These are phyloP conservation scores for Candida dendrica DNA, from an alignment of 805 yeast species.

Conservation along the genomic window DNA sequence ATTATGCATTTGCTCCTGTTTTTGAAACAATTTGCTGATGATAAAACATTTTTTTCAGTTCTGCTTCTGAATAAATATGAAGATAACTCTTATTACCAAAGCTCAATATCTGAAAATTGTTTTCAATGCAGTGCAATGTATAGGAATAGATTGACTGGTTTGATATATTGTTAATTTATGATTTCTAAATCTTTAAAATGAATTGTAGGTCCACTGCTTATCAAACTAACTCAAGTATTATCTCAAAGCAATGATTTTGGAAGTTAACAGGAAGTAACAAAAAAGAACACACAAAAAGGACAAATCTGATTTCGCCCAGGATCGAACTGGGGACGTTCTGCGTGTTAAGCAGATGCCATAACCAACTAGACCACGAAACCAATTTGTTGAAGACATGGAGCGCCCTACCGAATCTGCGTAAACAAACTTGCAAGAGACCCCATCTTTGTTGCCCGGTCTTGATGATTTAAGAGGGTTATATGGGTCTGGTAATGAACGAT, in stretches of 20 bases:
- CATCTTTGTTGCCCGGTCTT: too few species aligned
- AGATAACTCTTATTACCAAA: slow-evolving; percentile 68
- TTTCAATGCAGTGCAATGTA: neutral
- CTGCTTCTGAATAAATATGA: slow-evolving; percentile 93
- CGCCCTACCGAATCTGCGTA: too few species aligned
- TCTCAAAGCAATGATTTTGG: too few species aligned
- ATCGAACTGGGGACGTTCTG: slow-evolving; percentile 99
- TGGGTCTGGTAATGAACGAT: too few species aligned
- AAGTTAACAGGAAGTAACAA: too few species aligned
- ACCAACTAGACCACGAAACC: slow-evolving; percentile 99
- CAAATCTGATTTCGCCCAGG: slow-evolving; percentile 94
- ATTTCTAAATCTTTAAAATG: too few species aligned
- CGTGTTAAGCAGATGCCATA: slow-evolving; percentile 99
- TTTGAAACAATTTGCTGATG: slow-evolving; percentile 43
- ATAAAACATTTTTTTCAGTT: slow-evolving; percentile 68
- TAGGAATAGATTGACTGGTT: neutral
- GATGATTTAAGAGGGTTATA: too few species aligned
- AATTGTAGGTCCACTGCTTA: too few species aligned
- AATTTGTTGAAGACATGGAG: slow-evolving; percentile 6
- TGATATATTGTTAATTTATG: too few species aligned
- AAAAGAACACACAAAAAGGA: too few species aligned
- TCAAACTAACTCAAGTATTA: too few species aligned
- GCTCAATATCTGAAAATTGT: slow-evolving; percentile 23
- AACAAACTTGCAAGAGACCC: too few species aligned
- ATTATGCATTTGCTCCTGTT: neutral